Evolutionary conservation across 768 basidiomycete species (phyloP), one percentile per base, ranked within the genome.

Genomic region (Kwoniella mangroviensis): DNA sequence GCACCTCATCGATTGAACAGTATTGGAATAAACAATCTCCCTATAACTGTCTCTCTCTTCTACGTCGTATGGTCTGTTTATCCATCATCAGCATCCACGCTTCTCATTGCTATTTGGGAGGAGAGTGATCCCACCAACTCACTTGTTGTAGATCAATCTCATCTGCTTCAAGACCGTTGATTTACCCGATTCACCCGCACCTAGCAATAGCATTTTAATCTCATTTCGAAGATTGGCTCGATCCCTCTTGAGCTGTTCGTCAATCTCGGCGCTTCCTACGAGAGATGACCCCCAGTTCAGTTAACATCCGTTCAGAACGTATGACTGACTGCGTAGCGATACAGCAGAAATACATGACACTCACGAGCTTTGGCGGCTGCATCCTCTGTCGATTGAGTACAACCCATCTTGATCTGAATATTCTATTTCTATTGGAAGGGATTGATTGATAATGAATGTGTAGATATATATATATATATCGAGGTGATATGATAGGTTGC

Each of bases 171-270:
- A 71, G n/a, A 83, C 81, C 4, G 83, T 84, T 41, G 80, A 82
- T 65, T 98, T 97, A 78, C 95, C 95, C 64, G 93, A 94, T 87
- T 97, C 94, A 85, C 96, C 94, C 69, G 96, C 94, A 67, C 96
- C 96, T 28, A 98, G 87, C 68, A 98, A 83, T 71, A 98, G 82
- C 94, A 98, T 96, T 86, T 98, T 95, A 81, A 83, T 82, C 71
- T 83, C 82, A 72, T 83, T 83, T 28, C 78, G 71, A 7, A 81
- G 69, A 56, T 75, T 79, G 10, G 73, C 73, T 13, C 78, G 69
- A 70, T 83, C 82, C 19, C 79, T 70, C 63, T 79, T 79, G 42
- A 83, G 70, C 62, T 83, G 82, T 17, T 77, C 77, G 52, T 83
- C 82, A 65, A 83, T 83, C 69, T 81, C 82, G 34, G 75, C 76